Evolutionary conservation across 805 yeast species (phyloP), one percentile per base, ranked within the genome.

Genomic region (Hanseniaspora lachancei): DNA sequence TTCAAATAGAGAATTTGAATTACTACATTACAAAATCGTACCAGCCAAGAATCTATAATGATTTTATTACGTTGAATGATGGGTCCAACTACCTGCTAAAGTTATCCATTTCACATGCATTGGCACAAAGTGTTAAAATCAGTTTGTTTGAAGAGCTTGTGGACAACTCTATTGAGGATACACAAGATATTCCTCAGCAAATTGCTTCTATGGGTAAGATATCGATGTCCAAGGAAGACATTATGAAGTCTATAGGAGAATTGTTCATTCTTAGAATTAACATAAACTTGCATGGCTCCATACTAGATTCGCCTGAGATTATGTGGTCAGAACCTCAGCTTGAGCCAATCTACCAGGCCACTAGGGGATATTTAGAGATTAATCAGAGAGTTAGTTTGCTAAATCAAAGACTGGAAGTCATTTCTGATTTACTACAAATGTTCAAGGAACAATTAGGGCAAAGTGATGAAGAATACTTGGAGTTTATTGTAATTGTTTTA

Each of bases 311-410:
- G 1, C 98, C 98, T 1, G 98, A 93, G 68, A 78, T 93, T 57
- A 89, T 93, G 96, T 93, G 98, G 98, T 81, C 97, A 0, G 97
- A 93, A 67, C 98, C 98, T 1, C 96, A 89, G 64, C 74, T 93
- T 59, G 98, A 93, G 66, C 98, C 98, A 1, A 89, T 91, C 54
- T 93, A 93, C 70, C 97, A 89, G 68, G 97, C 97, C 0, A 89
- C 95, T 2, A 79, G 97, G 67, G 96, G 97, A 0, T 91, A 91
- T 68, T 70, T 93, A 59, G 98, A 93, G 65, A 93, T 93, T 62
- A 89, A 89, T 66, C 97, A 91, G 70, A 74, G 98, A 49, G 97
- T 91, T 0, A 83, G 89, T 27, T 72, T 93, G 57, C 72, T 93
- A 54, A 93, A 93, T 66, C 96, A 93, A 66, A 76, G 98, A 60